A percentile compares a stretch with the other conserved stretches of the same genome.
These are phyloP conservation scores for Alternaria hordeiaustralica DNA, from an alignment of 2,329 filamentous ascomycete genomes.

Conservation along the genomic window DNA sequence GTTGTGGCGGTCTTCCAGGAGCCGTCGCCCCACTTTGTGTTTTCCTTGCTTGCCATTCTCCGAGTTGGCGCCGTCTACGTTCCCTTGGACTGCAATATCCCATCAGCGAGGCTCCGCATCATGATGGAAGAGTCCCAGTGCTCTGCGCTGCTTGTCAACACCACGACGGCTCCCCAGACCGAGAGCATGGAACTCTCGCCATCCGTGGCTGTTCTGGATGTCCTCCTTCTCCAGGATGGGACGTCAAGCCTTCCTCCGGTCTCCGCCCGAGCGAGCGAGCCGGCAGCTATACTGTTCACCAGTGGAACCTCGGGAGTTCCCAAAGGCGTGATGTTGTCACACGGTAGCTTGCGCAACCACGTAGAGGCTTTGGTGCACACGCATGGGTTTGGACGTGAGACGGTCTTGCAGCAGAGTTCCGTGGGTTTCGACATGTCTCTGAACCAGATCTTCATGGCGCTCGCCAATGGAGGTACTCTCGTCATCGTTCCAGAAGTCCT, in stretches of 20 bases:
- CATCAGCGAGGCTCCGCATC: conserved; percentile 2
- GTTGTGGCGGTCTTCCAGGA: conserved; percentile 53
- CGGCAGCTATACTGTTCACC: conserved; percentile 66
- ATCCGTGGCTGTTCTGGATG: not conserved
- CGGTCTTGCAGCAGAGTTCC: conserved; percentile 50
- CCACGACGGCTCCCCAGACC: not conserved
- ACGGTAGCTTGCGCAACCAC: conserved; percentile 37
- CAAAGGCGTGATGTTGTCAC: conserved; percentile 67
- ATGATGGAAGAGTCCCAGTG: conserved; percentile 8
- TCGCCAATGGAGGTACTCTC: conserved; percentile 51
- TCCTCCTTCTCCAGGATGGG: not conserved
- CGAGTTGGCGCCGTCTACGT: conserved; percentile 19
- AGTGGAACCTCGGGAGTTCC: conserved; percentile 62
- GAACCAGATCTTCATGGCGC: conserved; percentile 50
- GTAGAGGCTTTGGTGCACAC: conserved; percentile 20
- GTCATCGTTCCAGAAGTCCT: conserved; percentile 39
- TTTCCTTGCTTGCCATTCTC: conserved; percentile 26
- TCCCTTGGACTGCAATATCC: conserved; percentile 19
- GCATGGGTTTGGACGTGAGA: conserved; percentile 40
- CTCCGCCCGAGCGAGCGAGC: conserved; percentile 23
- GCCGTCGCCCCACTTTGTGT: conserved; percentile 41
- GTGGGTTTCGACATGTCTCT: conserved; percentile 53
- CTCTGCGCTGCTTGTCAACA: conserved; percentile 7
- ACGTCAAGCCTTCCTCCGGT: not conserved
- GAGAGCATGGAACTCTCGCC: not conserved